Evolutionary conservation across 345 rosid species (phyloP), one percentile per base, ranked within the genome.

Genomic region (Camelina laxa): DNA sequence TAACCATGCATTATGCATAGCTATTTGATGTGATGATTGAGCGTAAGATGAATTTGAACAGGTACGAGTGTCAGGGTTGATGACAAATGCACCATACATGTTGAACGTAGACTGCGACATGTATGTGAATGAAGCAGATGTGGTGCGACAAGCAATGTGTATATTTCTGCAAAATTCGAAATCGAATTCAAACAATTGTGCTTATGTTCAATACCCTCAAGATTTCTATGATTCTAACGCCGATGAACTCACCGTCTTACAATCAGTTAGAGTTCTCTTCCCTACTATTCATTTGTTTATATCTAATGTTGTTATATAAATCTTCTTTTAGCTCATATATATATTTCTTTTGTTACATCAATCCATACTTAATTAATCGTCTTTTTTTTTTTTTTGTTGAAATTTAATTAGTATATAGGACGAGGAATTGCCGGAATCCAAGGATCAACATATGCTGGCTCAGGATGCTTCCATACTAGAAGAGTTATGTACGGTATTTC

Each of bases 41-140:
- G 9, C 17, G 6, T 59, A 22, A 15, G 27, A 9, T 55, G 21
- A 51, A 48, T 51, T 12, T 55, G 57, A 65, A 30, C 81, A 87
- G 90, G 85, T 77, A 9, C 74, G 95, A 63, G 90, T 87, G 1
- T 92, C 97, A 1, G 96, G 95, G 16, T 17, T 86, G 76, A 72
- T 88, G 85, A 87, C 90, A 9, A 90, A 90, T 60, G 90, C 98
- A 2, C 90, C 95, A 0, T 81, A 79, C 83, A 87, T 91, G 85
- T 66, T 91, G 48, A 93, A 91, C 69, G 85, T 93, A 16, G 97
- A 93, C 64, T 93, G 96, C 17, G 96, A 91, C 59, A 89, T 86
- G 90, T 89, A 55, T 54, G 89, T 17, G 1, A 84, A 87, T 67
- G 86, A 87, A 70, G 84, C 93, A 3, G 61, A 82, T 10, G 77